A percentile compares a stretch with the other conserved stretches of the same genome.
These are phyloP conservation scores for Penicillium maclennaniae DNA, from an alignment of 495 filamentous ascomycete species.

Conservation along the genomic window DNA sequence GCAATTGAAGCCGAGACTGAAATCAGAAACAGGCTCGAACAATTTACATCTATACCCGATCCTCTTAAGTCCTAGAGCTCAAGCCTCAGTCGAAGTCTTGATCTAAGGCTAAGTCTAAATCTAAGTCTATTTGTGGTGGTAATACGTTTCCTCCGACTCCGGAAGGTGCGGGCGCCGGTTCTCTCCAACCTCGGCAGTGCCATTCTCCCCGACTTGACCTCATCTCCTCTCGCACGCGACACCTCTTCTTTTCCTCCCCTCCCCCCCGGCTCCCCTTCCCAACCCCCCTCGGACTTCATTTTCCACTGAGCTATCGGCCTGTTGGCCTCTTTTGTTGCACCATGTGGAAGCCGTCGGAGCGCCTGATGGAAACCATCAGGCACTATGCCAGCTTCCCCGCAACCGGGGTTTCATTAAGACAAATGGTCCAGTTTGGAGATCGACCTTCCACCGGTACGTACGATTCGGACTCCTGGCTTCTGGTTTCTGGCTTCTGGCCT, in stretches of 20 bases:
- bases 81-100: neutral
- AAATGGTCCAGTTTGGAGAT: conserved; percentile 99
- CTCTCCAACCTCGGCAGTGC: conserved; percentile 25
- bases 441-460: conserved; percentile 75
- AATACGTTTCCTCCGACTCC: conserved; percentile 18
- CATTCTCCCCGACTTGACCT: conserved; percentile 15
- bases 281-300: conserved; percentile 8
- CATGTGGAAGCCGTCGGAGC: conserved; percentile 88
- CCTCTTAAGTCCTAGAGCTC: no score
- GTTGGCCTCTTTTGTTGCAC: conserved; percentile 32
- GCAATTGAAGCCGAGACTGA: no score
- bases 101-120: no score
- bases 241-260: no score
- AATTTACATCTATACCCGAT: no score
- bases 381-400: conserved; percentile 97
- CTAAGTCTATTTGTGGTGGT: neutral
- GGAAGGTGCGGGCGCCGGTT: conserved; percentile 21
- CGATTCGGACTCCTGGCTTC: neutral
- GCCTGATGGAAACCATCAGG: conserved; percentile 96
- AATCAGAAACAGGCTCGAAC: no score
- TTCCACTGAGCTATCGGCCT: conserved; percentile 21
- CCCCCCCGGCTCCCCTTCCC: no score
- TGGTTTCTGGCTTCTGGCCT: neutral
- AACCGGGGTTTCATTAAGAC: conserved; percentile 90
- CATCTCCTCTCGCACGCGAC: conserved; percentile 28